Percentiles rank a stretch among this genome's conserved stretches.
These are phyloP conservation scores for Coniochaeta sp. DNA, from an alignment of 2,329 filamentous ascomycete species.

Conservation along the genomic window DNA sequence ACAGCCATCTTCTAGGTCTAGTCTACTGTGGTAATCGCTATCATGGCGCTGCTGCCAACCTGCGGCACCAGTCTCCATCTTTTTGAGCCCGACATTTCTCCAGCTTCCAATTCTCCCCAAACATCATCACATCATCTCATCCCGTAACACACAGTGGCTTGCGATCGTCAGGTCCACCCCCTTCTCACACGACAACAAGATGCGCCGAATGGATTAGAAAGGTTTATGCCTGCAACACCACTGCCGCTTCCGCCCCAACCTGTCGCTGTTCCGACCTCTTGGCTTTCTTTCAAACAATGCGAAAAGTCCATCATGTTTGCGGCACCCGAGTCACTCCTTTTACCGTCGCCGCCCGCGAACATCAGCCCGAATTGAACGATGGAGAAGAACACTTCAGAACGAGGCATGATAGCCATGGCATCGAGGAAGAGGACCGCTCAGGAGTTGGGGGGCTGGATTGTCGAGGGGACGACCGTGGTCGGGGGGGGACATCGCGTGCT, in stretches of 20 bases:
- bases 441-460: background rate
- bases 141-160: background rate
- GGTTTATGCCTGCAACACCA: background rate
- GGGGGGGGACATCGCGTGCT: background rate
- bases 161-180: background rate
- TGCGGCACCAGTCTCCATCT: background rate
- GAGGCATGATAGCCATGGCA: background rate
- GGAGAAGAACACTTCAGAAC: background rate
- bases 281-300: background rate
- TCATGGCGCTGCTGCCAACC: too few species aligned
- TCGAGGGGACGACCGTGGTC: background rate
- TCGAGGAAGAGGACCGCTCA: background rate
- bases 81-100: background rate
- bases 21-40: background rate
- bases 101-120: too few species aligned
- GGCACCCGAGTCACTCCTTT: background rate
- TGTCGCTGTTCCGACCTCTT: background rate
- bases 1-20: too few species aligned
- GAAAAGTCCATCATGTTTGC: constrained; percentile 2
- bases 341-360: background rate
- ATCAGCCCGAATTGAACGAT: background rate
- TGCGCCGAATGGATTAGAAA: background rate
- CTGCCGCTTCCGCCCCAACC: background rate
- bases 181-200: background rate
- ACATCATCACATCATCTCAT: background rate